Conservation (phyloP, 441 rosid genomes). For the Erysimum cheiri region DNA sequence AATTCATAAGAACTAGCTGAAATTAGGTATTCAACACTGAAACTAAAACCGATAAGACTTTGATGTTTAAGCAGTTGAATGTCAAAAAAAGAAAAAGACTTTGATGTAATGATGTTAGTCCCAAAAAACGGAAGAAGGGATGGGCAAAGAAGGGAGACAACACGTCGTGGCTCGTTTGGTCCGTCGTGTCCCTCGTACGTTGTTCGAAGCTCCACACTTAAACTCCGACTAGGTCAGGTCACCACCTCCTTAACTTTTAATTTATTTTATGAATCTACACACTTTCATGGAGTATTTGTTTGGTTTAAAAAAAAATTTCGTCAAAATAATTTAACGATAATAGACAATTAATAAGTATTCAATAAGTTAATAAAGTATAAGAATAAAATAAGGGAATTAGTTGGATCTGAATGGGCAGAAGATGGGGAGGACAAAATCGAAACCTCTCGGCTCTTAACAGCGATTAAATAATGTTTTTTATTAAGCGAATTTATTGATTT, state of each 20-base stretch:
- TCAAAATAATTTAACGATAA: not conserved
- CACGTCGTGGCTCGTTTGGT: slow-evolving; percentile 39
- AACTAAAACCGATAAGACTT: not conserved
- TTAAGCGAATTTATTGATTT: slow-evolving; percentile 27
- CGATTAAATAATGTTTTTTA: slow-evolving; percentile 1
- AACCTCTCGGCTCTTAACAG: slow-evolving; percentile 36
- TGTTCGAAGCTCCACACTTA: slow-evolving; percentile 37
- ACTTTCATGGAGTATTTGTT: not conserved
- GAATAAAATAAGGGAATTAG: slow-evolving; percentile 30
- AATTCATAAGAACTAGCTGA: slow-evolving; percentile 15
- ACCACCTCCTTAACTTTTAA: too few relatives aligned
- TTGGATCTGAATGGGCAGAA: slow-evolving; percentile 43
- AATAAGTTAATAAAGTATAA: not conserved
- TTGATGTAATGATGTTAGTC: not conserved
- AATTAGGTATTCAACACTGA: not conserved
- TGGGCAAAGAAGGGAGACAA: not conserved
- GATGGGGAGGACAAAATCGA: slow-evolving; percentile 25
- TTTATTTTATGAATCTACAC: not conserved
- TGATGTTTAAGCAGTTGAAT: not conserved
- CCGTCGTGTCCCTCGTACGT: slow-evolving; percentile 44
- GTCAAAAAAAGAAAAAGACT: too few relatives aligned
- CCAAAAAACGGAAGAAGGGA: slow-evolving; percentile 2
- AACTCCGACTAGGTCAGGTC: slow-evolving; percentile 2
- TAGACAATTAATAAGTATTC: not conserved
- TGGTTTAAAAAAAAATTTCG: not conserved